A percentile compares a stretch with the other conserved stretches of the same genome.
These are phyloP conservation scores for Pilatotrama ljubarskyi DNA, from an alignment of 768 basidiomycete genomes.

Conservation along the genomic window DNA sequence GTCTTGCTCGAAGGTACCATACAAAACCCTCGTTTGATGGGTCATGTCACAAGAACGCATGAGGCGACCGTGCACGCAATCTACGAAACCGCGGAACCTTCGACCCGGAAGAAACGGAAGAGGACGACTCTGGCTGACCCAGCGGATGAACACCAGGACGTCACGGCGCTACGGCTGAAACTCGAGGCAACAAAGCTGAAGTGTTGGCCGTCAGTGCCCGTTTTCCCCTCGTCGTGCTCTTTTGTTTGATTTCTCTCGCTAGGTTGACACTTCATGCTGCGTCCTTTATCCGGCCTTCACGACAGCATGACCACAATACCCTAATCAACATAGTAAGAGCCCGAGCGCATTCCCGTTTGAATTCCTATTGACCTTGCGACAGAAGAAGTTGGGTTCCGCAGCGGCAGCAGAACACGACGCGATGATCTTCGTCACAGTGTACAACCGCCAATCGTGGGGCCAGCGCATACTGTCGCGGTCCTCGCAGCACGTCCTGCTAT, in stretches of 20 bases:
- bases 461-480: conserved; percentile 57
- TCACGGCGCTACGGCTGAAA: conserved; percentile 47
- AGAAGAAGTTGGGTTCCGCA: conserved; percentile 21
- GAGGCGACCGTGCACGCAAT: conserved; percentile 44
- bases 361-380: conserved; percentile 1
- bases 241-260: not conserved
- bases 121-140: conserved; percentile 37
- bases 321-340: conserved; percentile 17
- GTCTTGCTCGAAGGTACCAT: conserved; percentile 46
- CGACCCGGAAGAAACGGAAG: conserved; percentile 40
- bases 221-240: not conserved
- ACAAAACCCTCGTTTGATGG: conserved; percentile 56
- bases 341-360: not conserved
- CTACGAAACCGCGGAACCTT: conserved; percentile 36
- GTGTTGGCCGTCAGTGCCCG: conserved; percentile 58
- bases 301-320: conserved; percentile 63
- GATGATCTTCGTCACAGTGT: conserved; percentile 58
- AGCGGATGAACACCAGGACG: conserved; percentile 45
- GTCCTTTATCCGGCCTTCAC: conserved; percentile 62
- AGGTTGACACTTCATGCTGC: conserved; percentile 57
- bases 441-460: conserved; percentile 62
- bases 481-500: conserved; percentile 68
- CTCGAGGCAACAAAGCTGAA: conserved; percentile 54
- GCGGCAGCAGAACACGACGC: conserved; percentile 35
- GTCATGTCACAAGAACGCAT: conserved; percentile 55